These are phyloP conservation scores for Fulvia fulva DNA, from an alignment of 2,329 filamentous ascomycete species.

Conservation along the genomic window DNA sequence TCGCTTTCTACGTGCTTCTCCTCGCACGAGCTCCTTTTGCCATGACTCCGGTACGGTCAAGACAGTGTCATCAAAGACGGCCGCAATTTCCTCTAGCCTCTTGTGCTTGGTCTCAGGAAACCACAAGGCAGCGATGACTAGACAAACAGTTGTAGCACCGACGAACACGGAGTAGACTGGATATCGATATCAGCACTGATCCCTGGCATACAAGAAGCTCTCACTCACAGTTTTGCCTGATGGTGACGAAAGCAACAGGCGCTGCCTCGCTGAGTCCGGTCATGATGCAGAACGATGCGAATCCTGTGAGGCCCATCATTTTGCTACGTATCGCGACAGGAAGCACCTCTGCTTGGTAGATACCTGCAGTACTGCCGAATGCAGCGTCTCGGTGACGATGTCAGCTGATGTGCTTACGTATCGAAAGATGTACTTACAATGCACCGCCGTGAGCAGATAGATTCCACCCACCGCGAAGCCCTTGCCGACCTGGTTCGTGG, in stretches of 20 bases:
- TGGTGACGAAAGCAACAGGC: constrained; percentile 53
- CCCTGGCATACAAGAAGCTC: background rate
- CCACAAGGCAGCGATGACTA: constrained; percentile 49
- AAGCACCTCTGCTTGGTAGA: constrained; percentile 52
- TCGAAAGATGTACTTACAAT: constrained; percentile 40
- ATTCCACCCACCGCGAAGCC: constrained; percentile 57
- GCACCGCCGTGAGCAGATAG: constrained; percentile 53
- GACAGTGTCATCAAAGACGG: constrained; percentile 29
- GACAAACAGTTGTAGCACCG: constrained; percentile 46
- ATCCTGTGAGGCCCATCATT: constrained; percentile 49
- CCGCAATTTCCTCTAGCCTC: constrained; percentile 41
- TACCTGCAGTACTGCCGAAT: background rate
- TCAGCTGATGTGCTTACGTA: too few species aligned
- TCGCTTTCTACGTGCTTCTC: background rate
- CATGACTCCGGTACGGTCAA: background rate
- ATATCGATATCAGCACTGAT: constrained; percentile 32
- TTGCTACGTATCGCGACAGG: constrained; percentile 51
- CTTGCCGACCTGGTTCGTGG: constrained; percentile 52
- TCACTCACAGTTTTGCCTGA: constrained; percentile 43
- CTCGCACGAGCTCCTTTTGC: background rate
- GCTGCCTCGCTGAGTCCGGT: constrained; percentile 42
- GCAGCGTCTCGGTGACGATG: background rate
- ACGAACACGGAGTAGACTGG: constrained; percentile 52
- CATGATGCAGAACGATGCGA: constrained; percentile 32
- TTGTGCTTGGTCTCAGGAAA: constrained; percentile 38